phyloP scores from a whole-genome alignment of 202 grass and related monocot species.

The Zoysia matrella region DNA sequence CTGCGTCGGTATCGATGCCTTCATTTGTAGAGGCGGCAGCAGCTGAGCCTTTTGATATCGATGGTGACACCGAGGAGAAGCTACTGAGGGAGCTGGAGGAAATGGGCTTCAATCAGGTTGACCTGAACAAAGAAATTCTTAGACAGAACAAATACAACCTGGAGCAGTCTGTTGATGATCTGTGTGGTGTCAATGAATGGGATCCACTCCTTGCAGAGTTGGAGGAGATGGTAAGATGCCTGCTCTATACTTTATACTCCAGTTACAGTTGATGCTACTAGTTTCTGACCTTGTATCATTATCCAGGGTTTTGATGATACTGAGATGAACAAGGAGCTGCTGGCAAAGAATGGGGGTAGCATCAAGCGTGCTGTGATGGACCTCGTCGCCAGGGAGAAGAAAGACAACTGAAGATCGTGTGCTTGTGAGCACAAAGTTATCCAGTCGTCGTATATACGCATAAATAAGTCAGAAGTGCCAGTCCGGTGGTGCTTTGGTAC shows the following conservation, averaged over 20 bases:
- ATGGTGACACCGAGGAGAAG: constrained; percentile 58
- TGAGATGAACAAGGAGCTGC: constrained; percentile 69
- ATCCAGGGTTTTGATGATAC: constrained; percentile 77
- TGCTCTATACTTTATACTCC: background rate
- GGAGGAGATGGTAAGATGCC: constrained; percentile 70
- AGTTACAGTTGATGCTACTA: background rate
- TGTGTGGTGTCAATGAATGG: constrained; percentile 77
- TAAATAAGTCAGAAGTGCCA: constrained; percentile 45
- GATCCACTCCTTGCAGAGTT: constrained; percentile 73
- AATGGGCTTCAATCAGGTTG: constrained; percentile 92
- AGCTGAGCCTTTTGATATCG: constrained; percentile 11
- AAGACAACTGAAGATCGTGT: constrained; percentile 60
- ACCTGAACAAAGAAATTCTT: constrained; percentile 96
- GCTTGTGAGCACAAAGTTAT: constrained; percentile 44
- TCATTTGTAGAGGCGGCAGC: background rate
- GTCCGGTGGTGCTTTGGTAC: background rate
- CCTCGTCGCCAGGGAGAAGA: constrained; percentile 77
- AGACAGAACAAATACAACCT: constrained; percentile 87
- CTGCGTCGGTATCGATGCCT: background rate
- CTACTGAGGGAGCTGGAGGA: constrained; percentile 88
- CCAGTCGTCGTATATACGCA: constrained; percentile 13
- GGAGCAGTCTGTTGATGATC: constrained; percentile 88
- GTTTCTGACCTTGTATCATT: constrained; percentile 2
- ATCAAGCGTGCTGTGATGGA: constrained; percentile 86
- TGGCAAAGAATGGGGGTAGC: constrained; percentile 74